A percentile compares a stretch with the other conserved stretches of the same genome.
Evolutionary conservation across 164 flowering plant species (phyloP).

Genomic region (Chimonanthus praecox): DNA sequence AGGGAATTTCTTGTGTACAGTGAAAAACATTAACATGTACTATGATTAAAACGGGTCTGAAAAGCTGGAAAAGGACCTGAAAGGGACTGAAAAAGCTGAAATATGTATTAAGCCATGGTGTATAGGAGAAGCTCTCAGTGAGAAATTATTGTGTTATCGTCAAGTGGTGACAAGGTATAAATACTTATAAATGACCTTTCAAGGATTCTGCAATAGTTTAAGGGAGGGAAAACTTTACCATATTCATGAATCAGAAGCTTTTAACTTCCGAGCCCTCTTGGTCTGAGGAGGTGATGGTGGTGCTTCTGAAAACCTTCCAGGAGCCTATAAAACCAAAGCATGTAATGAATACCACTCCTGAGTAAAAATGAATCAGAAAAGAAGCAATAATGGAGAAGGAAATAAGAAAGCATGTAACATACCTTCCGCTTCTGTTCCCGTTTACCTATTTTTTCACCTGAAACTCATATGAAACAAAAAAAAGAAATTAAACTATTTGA

Average conservation of each 20-base stretch:
- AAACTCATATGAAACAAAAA: constrained; percentile 9
- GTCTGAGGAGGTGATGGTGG: constrained; percentile 79
- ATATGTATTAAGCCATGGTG: no score
- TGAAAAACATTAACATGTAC: no score
- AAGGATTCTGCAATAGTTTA: not conserved
- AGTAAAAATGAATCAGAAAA: not conserved
- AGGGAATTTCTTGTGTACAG: no score
- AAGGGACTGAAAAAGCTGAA: no score
- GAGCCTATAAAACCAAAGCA: constrained; percentile 34
- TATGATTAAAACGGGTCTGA: no score
- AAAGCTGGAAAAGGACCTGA: no score
- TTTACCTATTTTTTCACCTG: constrained; percentile 75
- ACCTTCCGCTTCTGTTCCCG: constrained; percentile 90
- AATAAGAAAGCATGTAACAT: constrained; percentile 5
- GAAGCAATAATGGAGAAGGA: not conserved
- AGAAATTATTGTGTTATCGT: no score
- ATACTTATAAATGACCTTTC: no score
- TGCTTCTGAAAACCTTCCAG: constrained; percentile 66
- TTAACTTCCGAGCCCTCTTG: constrained; percentile 73
- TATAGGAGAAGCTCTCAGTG: no score
- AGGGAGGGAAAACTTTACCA: not conserved
- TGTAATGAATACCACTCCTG: no score
- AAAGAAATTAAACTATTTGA: not conserved
- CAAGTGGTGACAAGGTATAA: no score
- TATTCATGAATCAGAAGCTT: constrained; percentile 53